These are phyloP conservation scores for Ogataea dorogensis DNA, from an alignment of 805 yeast species.

Conservation along the genomic window DNA sequence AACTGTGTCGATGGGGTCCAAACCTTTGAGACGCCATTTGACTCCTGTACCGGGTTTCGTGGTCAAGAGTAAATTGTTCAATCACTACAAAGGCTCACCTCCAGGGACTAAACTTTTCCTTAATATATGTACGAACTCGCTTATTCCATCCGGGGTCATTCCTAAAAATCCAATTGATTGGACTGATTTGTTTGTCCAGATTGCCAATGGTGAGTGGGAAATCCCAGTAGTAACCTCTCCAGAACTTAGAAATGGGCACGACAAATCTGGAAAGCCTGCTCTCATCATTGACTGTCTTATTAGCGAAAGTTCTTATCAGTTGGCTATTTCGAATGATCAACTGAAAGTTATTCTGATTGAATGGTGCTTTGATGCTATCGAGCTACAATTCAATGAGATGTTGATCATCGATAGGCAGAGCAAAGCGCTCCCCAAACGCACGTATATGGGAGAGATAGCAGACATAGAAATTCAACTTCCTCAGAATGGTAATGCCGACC, in stretches of 20 bases:
- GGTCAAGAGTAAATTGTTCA: conserved; percentile 56
- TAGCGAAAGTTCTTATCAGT: conserved; percentile 57
- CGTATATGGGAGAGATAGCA: conserved; percentile 52
- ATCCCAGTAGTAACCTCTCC: conserved; percentile 75
- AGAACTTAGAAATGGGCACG: conserved; percentile 48
- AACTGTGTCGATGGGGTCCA: too few relatives aligned
- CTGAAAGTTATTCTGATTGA: conserved; percentile 67
- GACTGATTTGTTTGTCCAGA: conserved; percentile 55
- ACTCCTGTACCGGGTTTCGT: conserved; percentile 72
- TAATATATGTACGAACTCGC: conserved; percentile 66
- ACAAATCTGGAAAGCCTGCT: conserved; percentile 67
- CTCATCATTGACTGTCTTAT: conserved; percentile 79
- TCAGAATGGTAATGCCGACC: too few relatives aligned
- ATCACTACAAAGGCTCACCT: conserved; percentile 29
- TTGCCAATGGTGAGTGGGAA: conserved; percentile 76
- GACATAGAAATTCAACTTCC: neutral
- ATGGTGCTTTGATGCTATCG: conserved; percentile 83
- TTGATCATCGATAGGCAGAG: conserved; percentile 58
- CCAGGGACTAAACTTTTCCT: conserved; percentile 66
- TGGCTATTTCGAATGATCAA: conserved; percentile 59
- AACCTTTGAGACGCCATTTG: too few relatives aligned
- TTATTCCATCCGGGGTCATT: conserved; percentile 60
- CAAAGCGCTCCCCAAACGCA: conserved; percentile 66
- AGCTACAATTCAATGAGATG: conserved; percentile 32
- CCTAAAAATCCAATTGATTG: conserved; percentile 46